These are phyloP conservation scores for Hypoxylon sp. DNA, from an alignment of 2,329 filamentous ascomycete species.

Conservation along the genomic window DNA sequence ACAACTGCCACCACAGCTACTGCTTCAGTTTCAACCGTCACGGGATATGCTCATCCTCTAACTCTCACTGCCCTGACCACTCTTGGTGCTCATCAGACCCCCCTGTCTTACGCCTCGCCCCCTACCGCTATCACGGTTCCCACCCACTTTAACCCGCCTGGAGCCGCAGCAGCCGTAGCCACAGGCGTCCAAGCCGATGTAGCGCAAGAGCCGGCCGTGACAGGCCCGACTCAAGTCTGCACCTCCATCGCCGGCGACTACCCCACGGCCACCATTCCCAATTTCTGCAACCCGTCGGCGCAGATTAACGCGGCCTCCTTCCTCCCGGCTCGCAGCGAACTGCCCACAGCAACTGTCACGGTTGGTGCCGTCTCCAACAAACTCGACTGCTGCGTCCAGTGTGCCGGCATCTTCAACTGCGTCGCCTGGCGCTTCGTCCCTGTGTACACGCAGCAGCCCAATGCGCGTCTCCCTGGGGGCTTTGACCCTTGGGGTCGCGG, in stretches of 20 bases:
- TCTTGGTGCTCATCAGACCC: constrained; percentile 44
- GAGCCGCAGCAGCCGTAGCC: constrained; percentile 51
- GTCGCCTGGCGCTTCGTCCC: constrained; percentile 53
- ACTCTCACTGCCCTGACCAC: constrained; percentile 47
- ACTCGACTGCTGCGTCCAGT: constrained; percentile 52
- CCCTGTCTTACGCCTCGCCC: constrained; percentile 49
- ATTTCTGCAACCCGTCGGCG: constrained; percentile 52
- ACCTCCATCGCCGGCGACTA: constrained; percentile 48
- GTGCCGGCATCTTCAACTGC: constrained; percentile 53
- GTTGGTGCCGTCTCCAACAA: constrained; percentile 50
- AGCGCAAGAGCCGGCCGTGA: background rate
- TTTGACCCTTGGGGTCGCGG: constrained; percentile 54
- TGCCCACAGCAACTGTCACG: constrained; percentile 47
- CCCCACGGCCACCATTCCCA: constrained; percentile 49
- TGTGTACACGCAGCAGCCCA: constrained; percentile 43
- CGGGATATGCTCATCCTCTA: constrained; percentile 51
- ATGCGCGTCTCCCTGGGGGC: constrained; percentile 48
- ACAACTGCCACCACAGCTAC: constrained; percentile 18
- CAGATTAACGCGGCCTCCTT: constrained; percentile 49
- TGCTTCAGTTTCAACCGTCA: constrained; percentile 47
- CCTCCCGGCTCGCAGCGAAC: constrained; percentile 25
- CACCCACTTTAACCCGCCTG: constrained; percentile 9
- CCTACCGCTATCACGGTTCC: constrained; percentile 50
- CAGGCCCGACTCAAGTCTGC: constrained; percentile 36
- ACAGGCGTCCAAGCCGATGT: constrained; percentile 12